Percentiles rank a stretch among this genome's conserved stretches.
phyloP scores from a whole-genome alignment of 2,329 filamentous ascomycete species.

The Ophiocordyceps camponoti-leonardi region DNA sequence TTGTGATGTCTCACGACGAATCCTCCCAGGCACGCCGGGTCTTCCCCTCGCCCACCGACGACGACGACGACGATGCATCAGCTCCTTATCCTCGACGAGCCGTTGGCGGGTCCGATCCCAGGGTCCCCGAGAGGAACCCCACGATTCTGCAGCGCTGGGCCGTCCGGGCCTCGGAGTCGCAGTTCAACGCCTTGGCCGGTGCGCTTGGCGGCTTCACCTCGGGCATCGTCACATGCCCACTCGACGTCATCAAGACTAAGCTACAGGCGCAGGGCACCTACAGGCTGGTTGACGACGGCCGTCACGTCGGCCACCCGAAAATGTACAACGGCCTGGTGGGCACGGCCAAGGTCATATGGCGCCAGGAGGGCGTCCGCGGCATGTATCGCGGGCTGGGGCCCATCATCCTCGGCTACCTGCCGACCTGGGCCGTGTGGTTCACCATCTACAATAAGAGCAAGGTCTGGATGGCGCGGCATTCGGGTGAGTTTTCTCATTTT shows the following conservation, averaged over 20 bases:
- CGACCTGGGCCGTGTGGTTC: constrained; percentile 97
- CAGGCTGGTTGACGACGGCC: constrained; percentile 28
- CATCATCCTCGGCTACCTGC: constrained; percentile 87
- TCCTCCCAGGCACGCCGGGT: constrained; percentile 16
- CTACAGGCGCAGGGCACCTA: constrained; percentile 90
- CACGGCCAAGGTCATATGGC: constrained; percentile 72
- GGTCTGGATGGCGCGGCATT: constrained; percentile 48
- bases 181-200: constrained; percentile 72
- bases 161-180: constrained; percentile 36
- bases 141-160: constrained; percentile 39
- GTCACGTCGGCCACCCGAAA: constrained; percentile 31
- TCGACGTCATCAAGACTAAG: constrained; percentile 99
- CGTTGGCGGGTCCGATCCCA: constrained; percentile 10
- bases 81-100: constrained; percentile 14
- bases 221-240: constrained; percentile 84
- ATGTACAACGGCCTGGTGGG: constrained; percentile 79
- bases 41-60: constrained; percentile 10
- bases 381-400: constrained; percentile 89
- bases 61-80: constrained; percentile 17
- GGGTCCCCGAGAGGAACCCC: constrained; percentile 13
- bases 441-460: constrained; percentile 90
- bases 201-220: constrained; percentile 83
- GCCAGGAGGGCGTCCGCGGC: constrained; percentile 72
- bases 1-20: constrained; percentile 35
- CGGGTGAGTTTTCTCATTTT: constrained; percentile 27